phyloP scores from a whole-genome alignment of 352 stramenopile species.

The Pythium rishiriense region DNA sequence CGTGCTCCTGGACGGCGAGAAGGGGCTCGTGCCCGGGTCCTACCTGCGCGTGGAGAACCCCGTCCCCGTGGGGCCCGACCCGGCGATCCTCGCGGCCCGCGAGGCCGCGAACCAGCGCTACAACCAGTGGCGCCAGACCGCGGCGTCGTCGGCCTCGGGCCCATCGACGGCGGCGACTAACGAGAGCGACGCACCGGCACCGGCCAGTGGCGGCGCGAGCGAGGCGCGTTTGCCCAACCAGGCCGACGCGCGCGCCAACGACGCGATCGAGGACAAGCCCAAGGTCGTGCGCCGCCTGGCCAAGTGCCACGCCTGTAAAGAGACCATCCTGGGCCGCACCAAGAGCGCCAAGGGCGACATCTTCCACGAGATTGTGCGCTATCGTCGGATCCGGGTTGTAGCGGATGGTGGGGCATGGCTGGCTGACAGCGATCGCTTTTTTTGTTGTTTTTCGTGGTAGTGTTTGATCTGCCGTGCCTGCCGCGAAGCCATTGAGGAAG shows the following conservation, averaged over 20 bases:
- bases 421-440: not conserved
- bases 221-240: constrained; percentile 9
- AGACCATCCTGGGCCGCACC: constrained; percentile 81
- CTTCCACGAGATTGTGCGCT: constrained; percentile 78
- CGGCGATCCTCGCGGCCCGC: constrained; percentile 62
- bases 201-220: not conserved
- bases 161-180: not conserved
- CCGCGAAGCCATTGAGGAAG: constrained; percentile 73
- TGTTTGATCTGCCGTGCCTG: constrained; percentile 76
- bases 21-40: constrained; percentile 75
- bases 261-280: constrained; percentile 57
- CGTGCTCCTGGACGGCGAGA: constrained; percentile 72
- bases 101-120: constrained; percentile 80
- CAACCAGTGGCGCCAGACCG: constrained; percentile 42
- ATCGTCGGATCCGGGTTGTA: not conserved
- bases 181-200: constrained; percentile 2
- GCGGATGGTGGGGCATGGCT: not conserved
- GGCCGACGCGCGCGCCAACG: constrained; percentile 59
- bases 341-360: constrained; percentile 77
- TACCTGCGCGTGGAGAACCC: constrained; percentile 76
- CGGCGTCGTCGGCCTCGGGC: not conserved
- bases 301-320: constrained; percentile 81
- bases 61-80: constrained; percentile 50
- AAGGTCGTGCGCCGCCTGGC: constrained; percentile 67
- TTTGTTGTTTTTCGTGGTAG: constrained; percentile 21